Base-by-base conservation (phyloP, 2,329 filamentous ascomycete genomes). In the Exophiala spinifera region DNA sequence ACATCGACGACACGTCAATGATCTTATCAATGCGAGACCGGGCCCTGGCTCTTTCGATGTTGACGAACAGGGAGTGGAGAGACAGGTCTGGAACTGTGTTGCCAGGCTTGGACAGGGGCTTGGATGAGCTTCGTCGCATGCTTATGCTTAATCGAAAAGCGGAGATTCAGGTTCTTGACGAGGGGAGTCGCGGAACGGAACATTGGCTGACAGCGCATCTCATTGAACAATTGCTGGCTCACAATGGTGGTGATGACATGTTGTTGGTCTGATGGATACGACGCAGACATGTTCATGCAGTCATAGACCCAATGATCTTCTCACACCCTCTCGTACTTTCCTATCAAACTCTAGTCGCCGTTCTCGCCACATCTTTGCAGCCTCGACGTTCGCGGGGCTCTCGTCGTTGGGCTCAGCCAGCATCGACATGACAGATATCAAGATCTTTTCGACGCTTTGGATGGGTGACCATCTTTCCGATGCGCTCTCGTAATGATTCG, bases 371-470 rank as follows among this genome's bases (percentile, higher is more conserved):
- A 96, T 89, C 76, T 94, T 90, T 55, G 91, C 92, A 1, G 92
- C 92, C 75, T 97, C 92, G 39, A 97, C 88, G 68, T 97, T 97
- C 54, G 92, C 92, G 0, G 92, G 92, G 61, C 88, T 94, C 79
- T 97, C 92, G 69, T 97, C 92, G 72, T 97, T 97, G 56, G 92
- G 91, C 74, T 96, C 91, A 1, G 91, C 91, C 43, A 97, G 82
- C 91, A 97, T 97, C 73, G 90, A 96, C 87, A 97, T 97, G 57
- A 97, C 92, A 45, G 86, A 91, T 54, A 97, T 91, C 63, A 97
- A 79, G 64, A 97, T 97, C 79, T 96, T 97, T 76, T 97, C 94
- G 63, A 96, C 92, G 56, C 88, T 94, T 76, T 97, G 94, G 60
- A 97, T 96, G 11, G 92, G 92, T 23, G 88, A 92, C 92, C 92